Base-by-base conservation (phyloP, 2,329 filamentous ascomycete genomes). In the Ceratocystis papillata region DNA sequence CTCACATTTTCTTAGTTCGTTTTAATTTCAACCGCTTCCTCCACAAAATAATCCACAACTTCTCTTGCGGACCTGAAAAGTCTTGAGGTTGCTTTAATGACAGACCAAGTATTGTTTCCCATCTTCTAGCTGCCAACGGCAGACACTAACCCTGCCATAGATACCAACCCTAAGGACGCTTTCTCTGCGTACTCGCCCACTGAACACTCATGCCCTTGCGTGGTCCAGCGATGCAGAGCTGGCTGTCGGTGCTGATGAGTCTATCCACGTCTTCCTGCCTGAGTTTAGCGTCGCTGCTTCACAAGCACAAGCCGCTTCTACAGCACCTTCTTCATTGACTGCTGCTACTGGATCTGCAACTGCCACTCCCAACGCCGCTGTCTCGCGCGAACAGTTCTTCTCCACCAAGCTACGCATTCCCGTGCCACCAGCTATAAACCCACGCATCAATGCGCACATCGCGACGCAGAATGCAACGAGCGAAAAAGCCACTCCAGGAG, bases 171-270 rank as follows among this genome's bases (percentile, higher is more conserved):
- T 84, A 7, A 78, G 79, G 69, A 74, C 78, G 2, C 73, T 81
- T 25, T 72, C 73, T 60, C 72, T 82, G 22, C 73, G 74, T 46
- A 76, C 77, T 10, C 73, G 79, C 3, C 78, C 79, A 20, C 72
- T 79, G 67, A 77, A 77, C 33, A 75, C 75, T 3, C 77, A 77
- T 67, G 73, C 76, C 1, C 69, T 79, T 7, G 71, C 79, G 45
- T 84, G 82, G 79, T 85, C 82, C 25, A 79, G 79, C 68, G 82
- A 85, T 64, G 80, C 79, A 28, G 82, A 84, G 70, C 75, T 85
- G 4, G 82, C 82, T 44, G 76, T 84, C 41, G 79, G 78, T 1
- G 79, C 80, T n/a, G 80, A 83, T 68, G 82, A 85, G 71, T 80
- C 79, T 53, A 74, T 83, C 37, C 76, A 79, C 69, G 72, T 83